Evolutionary conservation across 2,329 filamentous ascomycete genomes (phyloP).

Genomic region (Exophiala spinifera): DNA sequence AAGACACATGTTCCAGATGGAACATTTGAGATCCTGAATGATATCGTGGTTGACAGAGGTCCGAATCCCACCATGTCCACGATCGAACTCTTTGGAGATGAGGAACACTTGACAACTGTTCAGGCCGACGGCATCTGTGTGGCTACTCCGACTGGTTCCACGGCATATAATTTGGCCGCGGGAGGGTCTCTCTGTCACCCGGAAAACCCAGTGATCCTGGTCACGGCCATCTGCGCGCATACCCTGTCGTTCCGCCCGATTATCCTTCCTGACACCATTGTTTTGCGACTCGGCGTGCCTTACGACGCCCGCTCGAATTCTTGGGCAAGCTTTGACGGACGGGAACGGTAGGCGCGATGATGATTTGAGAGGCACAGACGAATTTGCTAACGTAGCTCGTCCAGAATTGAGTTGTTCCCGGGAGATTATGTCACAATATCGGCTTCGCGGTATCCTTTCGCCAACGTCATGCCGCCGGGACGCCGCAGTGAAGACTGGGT

Average conservation of each 20-base stretch:
- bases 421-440: constrained; percentile 54
- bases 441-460: constrained; percentile 51
- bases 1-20: constrained; percentile 81
- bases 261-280: constrained; percentile 92
- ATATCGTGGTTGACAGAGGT: constrained; percentile 92
- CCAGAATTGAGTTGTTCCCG: constrained; percentile 46
- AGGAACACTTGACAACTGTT: constrained; percentile 91
- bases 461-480: constrained; percentile 46
- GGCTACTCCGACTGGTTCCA: constrained; percentile 89
- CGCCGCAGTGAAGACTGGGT: constrained; percentile 50
- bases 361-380: not conserved
- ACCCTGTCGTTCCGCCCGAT: constrained; percentile 95
- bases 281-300: constrained; percentile 87
- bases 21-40: constrained; percentile 88
- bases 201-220: constrained; percentile 91
- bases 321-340: constrained; percentile 97
- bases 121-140: constrained; percentile 92
- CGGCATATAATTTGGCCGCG: constrained; percentile 91
- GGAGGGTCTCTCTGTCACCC: constrained; percentile 95
- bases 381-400: constrained; percentile 4
- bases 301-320: constrained; percentile 85
- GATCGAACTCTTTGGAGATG: constrained; percentile 88
- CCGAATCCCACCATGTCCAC: constrained; percentile 93
- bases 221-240: constrained; percentile 92
- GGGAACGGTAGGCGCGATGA: constrained; percentile 60